Evolutionary conservation across 2,329 filamentous ascomycete genomes (phyloP).

Genomic region (Corinectria fuckeliana): DNA sequence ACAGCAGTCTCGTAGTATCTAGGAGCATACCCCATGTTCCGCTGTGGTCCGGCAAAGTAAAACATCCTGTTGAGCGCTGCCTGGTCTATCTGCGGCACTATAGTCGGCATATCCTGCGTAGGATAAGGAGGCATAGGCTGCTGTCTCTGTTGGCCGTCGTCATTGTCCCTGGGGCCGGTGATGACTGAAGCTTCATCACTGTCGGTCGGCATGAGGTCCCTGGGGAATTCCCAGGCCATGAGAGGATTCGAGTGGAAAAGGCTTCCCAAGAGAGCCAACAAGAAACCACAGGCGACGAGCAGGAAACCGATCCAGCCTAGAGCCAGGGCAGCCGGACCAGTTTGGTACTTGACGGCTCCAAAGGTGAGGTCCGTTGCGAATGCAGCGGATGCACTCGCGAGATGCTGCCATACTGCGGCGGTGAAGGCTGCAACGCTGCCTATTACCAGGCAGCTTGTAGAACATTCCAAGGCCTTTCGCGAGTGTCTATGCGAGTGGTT

Average conservation of each 20-base stretch:
- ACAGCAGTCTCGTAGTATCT: background rate
- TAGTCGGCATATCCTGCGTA: too few relatives aligned
- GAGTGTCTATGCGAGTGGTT: background rate
- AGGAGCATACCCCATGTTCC: background rate
- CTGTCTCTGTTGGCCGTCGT: too few relatives aligned
- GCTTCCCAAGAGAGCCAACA: background rate
- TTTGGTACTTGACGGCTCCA: background rate
- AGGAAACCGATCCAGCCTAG: background rate
- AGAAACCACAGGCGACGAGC: background rate
- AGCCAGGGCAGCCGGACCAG: background rate
- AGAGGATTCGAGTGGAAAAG: too few relatives aligned
- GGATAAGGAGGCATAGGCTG: too few relatives aligned
- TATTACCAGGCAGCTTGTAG: background rate
- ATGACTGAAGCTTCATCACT: too few relatives aligned
- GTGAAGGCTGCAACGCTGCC: background rate
- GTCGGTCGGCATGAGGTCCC: too few relatives aligned
- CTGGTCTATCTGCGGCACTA: too few relatives aligned
- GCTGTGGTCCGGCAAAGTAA: background rate
- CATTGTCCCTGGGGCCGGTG: too few relatives aligned
- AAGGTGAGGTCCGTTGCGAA: background rate
- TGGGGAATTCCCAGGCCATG: too few relatives aligned
- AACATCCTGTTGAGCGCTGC: too few relatives aligned
- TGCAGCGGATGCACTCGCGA: background rate
- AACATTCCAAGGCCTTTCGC: background rate
- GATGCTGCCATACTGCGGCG: background rate